Evolutionary conservation across 2,329 filamentous ascomycete genomes (phyloP).

Genomic region (Fusarium albosuccineum): DNA sequence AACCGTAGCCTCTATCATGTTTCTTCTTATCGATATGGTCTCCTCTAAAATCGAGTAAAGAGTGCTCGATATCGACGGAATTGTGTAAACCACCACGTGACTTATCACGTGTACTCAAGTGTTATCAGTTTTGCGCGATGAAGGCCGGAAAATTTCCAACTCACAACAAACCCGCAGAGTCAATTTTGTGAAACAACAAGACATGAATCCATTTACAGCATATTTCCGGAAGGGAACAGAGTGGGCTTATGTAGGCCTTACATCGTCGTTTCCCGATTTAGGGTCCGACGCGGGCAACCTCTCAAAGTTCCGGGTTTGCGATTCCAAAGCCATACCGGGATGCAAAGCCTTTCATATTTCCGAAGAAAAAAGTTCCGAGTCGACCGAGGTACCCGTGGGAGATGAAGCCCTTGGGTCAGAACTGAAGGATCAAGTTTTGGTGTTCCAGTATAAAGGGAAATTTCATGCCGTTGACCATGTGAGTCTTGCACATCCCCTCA

Average conservation of each 20-base stretch:
- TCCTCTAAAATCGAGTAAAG: no score
- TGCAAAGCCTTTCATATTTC: slow-evolving; percentile 71
- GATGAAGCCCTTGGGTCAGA: slow-evolving; percentile 52
- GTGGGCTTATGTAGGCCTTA: slow-evolving; percentile 69
- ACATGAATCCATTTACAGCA: slow-evolving; percentile 44
- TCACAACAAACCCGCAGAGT: not conserved
- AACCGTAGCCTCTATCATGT: no score
- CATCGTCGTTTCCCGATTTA: slow-evolving; percentile 68
- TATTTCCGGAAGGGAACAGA: slow-evolving; percentile 27
- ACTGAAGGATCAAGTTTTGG: slow-evolving; percentile 71
- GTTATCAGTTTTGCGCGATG: not conserved
- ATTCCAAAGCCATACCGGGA: slow-evolving; percentile 58
- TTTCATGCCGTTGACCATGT: slow-evolving; percentile 79
- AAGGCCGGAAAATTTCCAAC: slow-evolving; percentile 8
- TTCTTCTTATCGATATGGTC: no score
- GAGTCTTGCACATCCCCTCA: slow-evolving; percentile 44
- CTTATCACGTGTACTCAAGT: slow-evolving; percentile 4
- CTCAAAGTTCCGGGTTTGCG: slow-evolving; percentile 54
- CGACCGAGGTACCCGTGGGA: slow-evolving; percentile 53
- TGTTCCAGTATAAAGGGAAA: slow-evolving; percentile 73
- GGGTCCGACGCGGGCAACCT: slow-evolving; percentile 55
- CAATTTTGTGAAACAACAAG: no score
- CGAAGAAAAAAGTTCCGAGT: slow-evolving; percentile 53
- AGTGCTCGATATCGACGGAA: no score
- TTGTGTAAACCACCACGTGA: slow-evolving; percentile 12